Percentiles rank a stretch among this genome's conserved stretches.
Evolutionary conservation across 768 basidiomycete species (phyloP).

Genomic region (Pulveroboletus sp.): DNA sequence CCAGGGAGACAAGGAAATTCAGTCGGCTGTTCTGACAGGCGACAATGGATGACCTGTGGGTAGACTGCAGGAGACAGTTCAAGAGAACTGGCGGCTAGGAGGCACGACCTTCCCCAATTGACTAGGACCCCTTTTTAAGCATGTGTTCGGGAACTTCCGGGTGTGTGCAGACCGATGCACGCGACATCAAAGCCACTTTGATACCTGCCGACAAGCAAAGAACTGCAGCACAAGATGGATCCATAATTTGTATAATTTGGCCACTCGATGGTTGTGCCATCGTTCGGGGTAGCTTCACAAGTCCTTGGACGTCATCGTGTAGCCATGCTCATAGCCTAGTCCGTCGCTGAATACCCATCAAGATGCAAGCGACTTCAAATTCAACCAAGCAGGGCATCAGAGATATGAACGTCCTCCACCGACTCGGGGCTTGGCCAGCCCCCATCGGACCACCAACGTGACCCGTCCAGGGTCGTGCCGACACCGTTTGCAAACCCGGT

Average conservation of each 20-base stretch:
- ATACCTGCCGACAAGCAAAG: no score
- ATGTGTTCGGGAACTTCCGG: conserved; percentile 1
- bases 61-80: conserved; percentile 1
- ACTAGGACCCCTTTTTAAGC: conserved; percentile 12
- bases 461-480: no score
- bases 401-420: not conserved
- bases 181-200: no score
- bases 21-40: not conserved
- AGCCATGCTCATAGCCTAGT: no score
- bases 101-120: conserved; percentile 9
- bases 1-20: not conserved
- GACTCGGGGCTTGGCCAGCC: no score
- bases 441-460: no score
- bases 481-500: not conserved
- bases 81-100: not conserved
- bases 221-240: not conserved
- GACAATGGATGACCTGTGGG: not conserved
- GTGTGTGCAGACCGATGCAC: no score
- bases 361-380: not conserved
- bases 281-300: not conserved
- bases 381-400: not conserved
- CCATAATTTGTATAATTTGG: not conserved
- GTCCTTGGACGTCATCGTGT: not conserved
- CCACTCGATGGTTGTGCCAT: not conserved
- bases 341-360: not conserved